phyloP scores from a whole-genome alignment of 495 filamentous ascomycete genomes.

The Thozetella sp. region DNA sequence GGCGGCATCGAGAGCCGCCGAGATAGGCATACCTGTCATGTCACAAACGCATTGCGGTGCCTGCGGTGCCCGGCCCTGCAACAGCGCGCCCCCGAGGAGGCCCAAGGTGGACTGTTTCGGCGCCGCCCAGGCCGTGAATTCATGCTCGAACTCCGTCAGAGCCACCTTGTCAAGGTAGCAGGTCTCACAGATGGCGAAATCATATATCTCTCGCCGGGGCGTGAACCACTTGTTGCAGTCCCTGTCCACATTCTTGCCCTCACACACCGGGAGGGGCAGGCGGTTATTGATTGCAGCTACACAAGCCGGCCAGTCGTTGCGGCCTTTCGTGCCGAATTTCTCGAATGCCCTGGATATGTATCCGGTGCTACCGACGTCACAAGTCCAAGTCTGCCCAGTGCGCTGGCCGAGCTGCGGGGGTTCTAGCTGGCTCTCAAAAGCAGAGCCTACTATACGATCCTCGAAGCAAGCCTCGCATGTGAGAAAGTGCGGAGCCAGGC shows the following conservation, averaged over 20 bases:
- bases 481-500: neutral
- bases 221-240: neutral
- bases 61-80: neutral
- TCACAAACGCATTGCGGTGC: neutral
- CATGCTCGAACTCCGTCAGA: neutral
- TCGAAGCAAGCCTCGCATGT: neutral
- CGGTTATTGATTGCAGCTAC: neutral
- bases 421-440: neutral
- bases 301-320: neutral
- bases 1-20: neutral
- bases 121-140: neutral
- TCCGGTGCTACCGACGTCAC: neutral
- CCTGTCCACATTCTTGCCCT: neutral
- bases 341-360: neutral
- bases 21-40: neutral
- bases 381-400: neutral
- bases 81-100: neutral
- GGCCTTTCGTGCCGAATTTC: neutral
- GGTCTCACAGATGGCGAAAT: constrained; percentile 1
- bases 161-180: neutral
- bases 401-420: neutral
- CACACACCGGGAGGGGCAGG: neutral
- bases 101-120: neutral
- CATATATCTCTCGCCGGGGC: neutral
- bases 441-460: neutral